Evolutionary conservation across 768 basidiomycete genomes (phyloP).

Genomic region (Hygrophorus russula): DNA sequence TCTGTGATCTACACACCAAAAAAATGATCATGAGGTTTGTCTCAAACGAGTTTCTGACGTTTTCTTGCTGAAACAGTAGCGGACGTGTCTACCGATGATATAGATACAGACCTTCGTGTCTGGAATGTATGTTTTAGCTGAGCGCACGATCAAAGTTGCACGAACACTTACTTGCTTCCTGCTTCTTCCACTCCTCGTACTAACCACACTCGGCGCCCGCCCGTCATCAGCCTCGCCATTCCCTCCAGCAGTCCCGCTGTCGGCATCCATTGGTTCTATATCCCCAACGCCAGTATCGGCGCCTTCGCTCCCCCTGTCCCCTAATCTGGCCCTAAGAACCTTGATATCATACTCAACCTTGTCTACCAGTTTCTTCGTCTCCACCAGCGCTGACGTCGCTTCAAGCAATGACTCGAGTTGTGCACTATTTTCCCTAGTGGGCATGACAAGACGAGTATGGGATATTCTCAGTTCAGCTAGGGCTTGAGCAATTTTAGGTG

Average conservation of each 20-base stretch:
- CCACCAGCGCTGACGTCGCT: conserved; percentile 64
- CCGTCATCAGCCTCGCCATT: conserved; percentile 36
- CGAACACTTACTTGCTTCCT: conserved; percentile 46
- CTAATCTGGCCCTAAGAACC: conserved; percentile 52
- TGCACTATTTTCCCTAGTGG: conserved; percentile 71
- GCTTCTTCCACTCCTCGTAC: conserved; percentile 40
- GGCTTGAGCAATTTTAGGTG: conserved; percentile 66
- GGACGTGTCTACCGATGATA: conserved; percentile 66
- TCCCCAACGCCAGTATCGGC: conserved; percentile 23
- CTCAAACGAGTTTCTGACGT: conserved; percentile 37
- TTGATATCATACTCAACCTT: conserved; percentile 79
- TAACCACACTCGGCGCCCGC: conserved; percentile 56
- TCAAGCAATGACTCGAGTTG: conserved; percentile 67
- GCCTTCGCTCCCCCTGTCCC: conserved; percentile 36
- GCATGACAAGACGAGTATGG: conserved; percentile 80
- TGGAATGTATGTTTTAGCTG: conserved; percentile 10
- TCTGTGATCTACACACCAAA: too few relatives aligned
- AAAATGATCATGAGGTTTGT: too few relatives aligned
- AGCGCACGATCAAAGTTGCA: too few relatives aligned
- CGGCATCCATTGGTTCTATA: conserved; percentile 22
- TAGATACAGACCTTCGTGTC: conserved; percentile 58
- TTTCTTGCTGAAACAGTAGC: conserved; percentile 42
- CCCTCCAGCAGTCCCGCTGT: conserved; percentile 26
- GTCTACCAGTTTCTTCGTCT: conserved; percentile 82
- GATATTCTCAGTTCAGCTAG: conserved; percentile 69